These are phyloP conservation scores for Parsonsia alboflavescens DNA, from an alignment of 257 asterid species.

Conservation along the genomic window DNA sequence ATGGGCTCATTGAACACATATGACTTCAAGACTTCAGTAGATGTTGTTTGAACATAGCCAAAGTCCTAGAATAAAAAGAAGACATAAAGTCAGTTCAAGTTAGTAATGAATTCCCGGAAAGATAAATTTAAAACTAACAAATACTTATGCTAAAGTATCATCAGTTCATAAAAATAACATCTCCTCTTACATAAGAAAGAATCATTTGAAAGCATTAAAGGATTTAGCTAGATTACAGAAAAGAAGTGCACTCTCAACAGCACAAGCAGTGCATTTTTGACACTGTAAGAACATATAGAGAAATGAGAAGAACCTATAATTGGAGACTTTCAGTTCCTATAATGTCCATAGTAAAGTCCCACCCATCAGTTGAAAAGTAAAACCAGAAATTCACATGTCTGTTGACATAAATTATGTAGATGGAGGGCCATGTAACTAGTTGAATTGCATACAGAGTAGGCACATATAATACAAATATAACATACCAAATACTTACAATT, in stretches of 20 bases:
- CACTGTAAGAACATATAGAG: neutral
- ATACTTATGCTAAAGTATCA: neutral
- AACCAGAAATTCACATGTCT: neutral
- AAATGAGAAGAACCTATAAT: neutral
- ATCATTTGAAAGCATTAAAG: neutral
- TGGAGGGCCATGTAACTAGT: neutral
- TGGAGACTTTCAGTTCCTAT: neutral
- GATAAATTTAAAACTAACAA: neutral
- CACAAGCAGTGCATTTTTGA: neutral
- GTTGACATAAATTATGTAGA: neutral
- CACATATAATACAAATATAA: neutral
- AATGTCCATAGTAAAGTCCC: neutral
- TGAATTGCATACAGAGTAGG: neutral
- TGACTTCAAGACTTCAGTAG: constrained; percentile 94
- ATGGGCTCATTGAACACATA: constrained; percentile 94
- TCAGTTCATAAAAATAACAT: neutral
- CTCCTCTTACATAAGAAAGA: neutral
- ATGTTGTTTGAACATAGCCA: constrained; percentile 95
- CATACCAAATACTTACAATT: constrained; percentile 54
- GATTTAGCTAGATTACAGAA: neutral
- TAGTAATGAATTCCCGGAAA: constrained; percentile 3
- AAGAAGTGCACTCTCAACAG: neutral
- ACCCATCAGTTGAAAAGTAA: neutral
- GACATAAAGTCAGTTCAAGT: constrained; percentile 4
- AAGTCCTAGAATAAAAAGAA: constrained; percentile 65